Evolutionary conservation across 2,329 filamentous ascomycete species (phyloP).

Genomic region (Calonectria hongkongensis): DNA sequence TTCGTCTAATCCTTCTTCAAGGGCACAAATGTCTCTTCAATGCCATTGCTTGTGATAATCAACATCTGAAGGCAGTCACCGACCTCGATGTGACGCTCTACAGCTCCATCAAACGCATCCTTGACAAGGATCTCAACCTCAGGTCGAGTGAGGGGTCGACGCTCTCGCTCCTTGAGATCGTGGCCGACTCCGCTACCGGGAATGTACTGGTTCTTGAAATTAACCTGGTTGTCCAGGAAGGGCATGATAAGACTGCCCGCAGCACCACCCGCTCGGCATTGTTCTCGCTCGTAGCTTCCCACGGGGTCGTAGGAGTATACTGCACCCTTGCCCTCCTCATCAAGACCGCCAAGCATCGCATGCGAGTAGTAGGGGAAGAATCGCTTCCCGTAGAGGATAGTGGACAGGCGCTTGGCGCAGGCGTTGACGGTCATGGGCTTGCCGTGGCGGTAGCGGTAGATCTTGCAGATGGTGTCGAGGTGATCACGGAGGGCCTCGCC

Average conservation of each 20-base stretch:
- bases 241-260: slow-evolving; percentile 98
- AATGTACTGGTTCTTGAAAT: slow-evolving; percentile 99
- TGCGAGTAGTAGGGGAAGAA: slow-evolving; percentile 99
- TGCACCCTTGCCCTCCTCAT: slow-evolving; percentile 95
- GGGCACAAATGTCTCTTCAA: slow-evolving; percentile 88
- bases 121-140: slow-evolving; percentile 92
- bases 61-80: slow-evolving; percentile 97
- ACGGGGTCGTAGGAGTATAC: slow-evolving; percentile 99
- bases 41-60: slow-evolving; percentile 90
- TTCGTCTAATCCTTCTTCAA: slow-evolving; percentile 89
- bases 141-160: slow-evolving; percentile 80
- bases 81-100: slow-evolving; percentile 99
- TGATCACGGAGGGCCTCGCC: slow-evolving; percentile 95
- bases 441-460: slow-evolving; percentile 98
- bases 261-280: slow-evolving; percentile 94
- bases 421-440: slow-evolving; percentile 97
- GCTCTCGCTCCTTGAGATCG: slow-evolving; percentile 82
- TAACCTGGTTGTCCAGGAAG: slow-evolving; percentile 99
- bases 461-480: slow-evolving; percentile 95
- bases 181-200: slow-evolving; percentile 90
- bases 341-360: slow-evolving; percentile 93
- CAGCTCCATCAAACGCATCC: slow-evolving; percentile 98
- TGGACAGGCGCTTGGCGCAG: slow-evolving; percentile 94
- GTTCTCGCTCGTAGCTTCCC: slow-evolving; percentile 97
- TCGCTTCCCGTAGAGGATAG: slow-evolving; percentile 96